Base-by-base conservation (phyloP, 176 grass and related monocot species). In the Juncus inflexus region DNA sequence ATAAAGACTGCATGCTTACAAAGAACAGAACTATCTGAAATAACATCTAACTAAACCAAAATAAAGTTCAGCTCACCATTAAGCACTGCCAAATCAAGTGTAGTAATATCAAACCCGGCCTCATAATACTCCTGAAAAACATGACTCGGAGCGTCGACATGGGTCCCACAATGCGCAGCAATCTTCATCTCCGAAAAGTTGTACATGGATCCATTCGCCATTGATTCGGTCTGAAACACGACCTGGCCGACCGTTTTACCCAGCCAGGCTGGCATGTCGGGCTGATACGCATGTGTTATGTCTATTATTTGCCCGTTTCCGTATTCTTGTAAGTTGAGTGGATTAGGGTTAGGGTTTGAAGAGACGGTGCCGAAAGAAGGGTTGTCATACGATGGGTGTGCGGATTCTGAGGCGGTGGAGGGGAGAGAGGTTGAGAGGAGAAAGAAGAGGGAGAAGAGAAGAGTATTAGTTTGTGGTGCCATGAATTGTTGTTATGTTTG, bases 81-180 rank as follows among this genome's bases (percentile, higher is more conserved):
- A 45, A 83, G 74, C 2, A 77, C 66, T 38, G 15, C 60, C 35
- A 83, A 75, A 64, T 83, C 80, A 40, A 83, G 79, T 64, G 45
- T 82, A 63, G 76, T 73, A 56, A 82, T 12, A 12, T 82, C 79
- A 69, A 77, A 82, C 35, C 79, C 79, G 13, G 73, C 73, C 6
- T 72, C 73, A 53, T 54, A 73, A 43, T 72, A 83, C 9, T 72
- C 65, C 41, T 75, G 80, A 73, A 71, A 83, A 19, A 83, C 3
- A 37, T 83, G 73, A 4, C 80, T 55, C 2, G 80, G 80, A 58
- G 74, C 74, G 10, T 83, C 65, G 60, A 83, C 74, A 52, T 83
- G 80, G 66, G 80, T 83, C 13, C 74, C 80, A 43, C 51, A 56
- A 75, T 83, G 80, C 4, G 52, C 57, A 35, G 12, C 1, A 9